Base-by-base conservation (phyloP, 352 stramenopile genomes). In the Blastocystis hominis region DNA sequence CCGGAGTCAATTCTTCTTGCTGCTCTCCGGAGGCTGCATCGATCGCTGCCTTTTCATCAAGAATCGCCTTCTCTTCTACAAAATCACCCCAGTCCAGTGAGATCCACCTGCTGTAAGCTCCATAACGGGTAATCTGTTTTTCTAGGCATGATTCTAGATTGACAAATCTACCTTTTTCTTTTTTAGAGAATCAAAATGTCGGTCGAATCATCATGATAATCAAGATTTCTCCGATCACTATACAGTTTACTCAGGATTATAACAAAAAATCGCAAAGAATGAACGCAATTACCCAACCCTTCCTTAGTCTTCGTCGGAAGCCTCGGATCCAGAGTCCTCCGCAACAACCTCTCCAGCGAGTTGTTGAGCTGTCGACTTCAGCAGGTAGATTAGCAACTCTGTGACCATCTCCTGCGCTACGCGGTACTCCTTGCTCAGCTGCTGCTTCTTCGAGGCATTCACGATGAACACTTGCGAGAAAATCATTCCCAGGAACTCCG, bases 31-130 rank as follows among this genome's bases (percentile, higher is more conserved):
- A 13, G 10, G 10, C 34, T 20, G 10, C 63, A 10, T 75, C 63
- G 24, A 75, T 6, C 1, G 15, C 24, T 15, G n/a, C 24, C 36
- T 75, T 75, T 24, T 75, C n/a, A 50, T 75, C 63, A 36, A 75
- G 63, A 75, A 75, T 75, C 63, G 15, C 13, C 63, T 75, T 75
- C 36, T 75, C 63, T 40, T 75, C 63, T 75, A 75, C 10, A 9
- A 17, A 0, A 50, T 40, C 15, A 53, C 0, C 63, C 15, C 6
- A 42, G 5, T 50, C 63, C 9, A 6, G 0, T 4, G 6, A 0
- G 20, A 50, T 42, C 34, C n/a, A 75, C 63, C 63, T 24, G 15
- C 63, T 30, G 63, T 75, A 9, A 75, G 47, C 24, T 75, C 63
- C 63, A 47, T 6, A 42, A 36, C 13, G 0, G 63, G 10, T 7